Evolutionary conservation across 768 basidiomycete species (phyloP), one percentile per base, ranked within the genome.

Genomic region (Mycena vitilis): DNA sequence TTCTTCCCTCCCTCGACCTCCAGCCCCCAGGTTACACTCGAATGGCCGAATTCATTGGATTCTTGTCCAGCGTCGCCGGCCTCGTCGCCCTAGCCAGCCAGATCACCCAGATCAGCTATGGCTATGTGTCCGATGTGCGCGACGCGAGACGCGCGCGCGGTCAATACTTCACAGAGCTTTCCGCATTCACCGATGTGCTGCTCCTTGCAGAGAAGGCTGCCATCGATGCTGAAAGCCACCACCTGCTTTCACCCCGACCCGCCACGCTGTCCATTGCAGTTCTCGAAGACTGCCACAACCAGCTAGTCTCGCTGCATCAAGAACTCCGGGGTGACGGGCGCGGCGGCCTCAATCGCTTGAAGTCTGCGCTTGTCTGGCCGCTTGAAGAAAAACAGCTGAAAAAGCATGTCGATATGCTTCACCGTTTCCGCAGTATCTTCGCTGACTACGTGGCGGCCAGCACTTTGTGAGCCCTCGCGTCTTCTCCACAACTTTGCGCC

Each of bases 1-100:
- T n/a, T n/a, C n/a, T n/a, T 30, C 5, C 30, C 30, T 30, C 30
- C 30, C 30, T 30, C 30, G 30, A 30, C 3, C 30, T 30, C 30
- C 30, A 30, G 30, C 30, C 30, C 30, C 30, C 30, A 30, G 30
- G 30, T 30, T 30, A 30, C 30, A 30, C 40, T 40, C 40, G 15
- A 58, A 58, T 58, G 57, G 57, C 57, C 18, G 61, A 62, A 54
- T 25, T 53, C 51, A 40, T 62, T 13, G 61, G 52, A 62, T 62
- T 62, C 10, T 30, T 45, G 30, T 62, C 61, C 30, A 30, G 18
- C 15, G 42, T 62, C 38, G 61, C 61, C 11, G 61, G 61, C 13
- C 61, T 62, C 22, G 51, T 62, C 16, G 37, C 61, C 51, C 52
- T 54, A 51, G 61, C 61, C 25, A 37, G 40, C 25, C 51, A 62